Percentiles rank a stretch among this genome's conserved stretches.
phyloP scores from a whole-genome alignment of 345 rosid species.

The Gossypium longicalyx region DNA sequence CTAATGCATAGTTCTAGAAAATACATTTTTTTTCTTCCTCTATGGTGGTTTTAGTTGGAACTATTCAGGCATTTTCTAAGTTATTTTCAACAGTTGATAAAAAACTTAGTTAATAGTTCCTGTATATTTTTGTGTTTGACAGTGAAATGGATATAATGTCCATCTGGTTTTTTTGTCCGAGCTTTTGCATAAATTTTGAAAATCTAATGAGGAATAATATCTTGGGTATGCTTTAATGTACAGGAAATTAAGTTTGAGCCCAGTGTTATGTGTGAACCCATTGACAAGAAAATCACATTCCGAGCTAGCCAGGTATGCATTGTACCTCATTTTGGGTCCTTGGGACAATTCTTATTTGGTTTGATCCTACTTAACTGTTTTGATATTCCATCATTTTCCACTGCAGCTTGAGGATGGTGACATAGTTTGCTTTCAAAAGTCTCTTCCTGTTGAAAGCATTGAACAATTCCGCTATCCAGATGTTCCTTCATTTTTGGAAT shows the following conservation, averaged over 20 bases:
- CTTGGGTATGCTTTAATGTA: conserved; percentile 19
- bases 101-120: background rate
- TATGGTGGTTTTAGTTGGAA: background rate
- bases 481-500: conserved; percentile 68
- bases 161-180: background rate
- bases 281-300: conserved; percentile 52
- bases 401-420: conserved; percentile 79
- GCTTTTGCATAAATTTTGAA: background rate
- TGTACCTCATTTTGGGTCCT: background rate
- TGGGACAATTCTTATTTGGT: background rate
- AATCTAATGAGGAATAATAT: background rate
- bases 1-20: background rate
- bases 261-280: conserved; percentile 57
- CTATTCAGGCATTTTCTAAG: background rate
- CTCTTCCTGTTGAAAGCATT: conserved; percentile 32
- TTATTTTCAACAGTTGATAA: background rate
- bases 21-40: background rate
- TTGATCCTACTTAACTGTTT: background rate
- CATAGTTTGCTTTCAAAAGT: conserved; percentile 67
- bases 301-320: conserved; percentile 52
- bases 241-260: conserved; percentile 79
- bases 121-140: background rate
- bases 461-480: conserved; percentile 53
- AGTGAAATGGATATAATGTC: background rate
- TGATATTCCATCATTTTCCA: conserved; percentile 3